phyloP scores from a whole-genome alignment of 805 yeast species.

The Ogataea polymorpha region DNA sequence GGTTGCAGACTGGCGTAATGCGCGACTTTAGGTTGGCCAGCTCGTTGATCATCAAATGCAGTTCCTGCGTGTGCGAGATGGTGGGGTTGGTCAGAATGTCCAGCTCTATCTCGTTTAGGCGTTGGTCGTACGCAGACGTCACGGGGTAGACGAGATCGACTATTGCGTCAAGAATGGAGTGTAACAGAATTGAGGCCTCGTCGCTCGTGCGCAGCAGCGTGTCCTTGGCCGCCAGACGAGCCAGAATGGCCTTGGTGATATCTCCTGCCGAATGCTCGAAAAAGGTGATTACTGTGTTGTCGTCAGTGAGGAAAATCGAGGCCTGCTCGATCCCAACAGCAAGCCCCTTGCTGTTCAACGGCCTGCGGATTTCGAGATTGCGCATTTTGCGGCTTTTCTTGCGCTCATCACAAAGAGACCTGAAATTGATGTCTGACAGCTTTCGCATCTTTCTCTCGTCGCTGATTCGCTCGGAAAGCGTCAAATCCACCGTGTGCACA shows the following conservation, averaged over 20 bases:
- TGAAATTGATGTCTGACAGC: slow-evolving; percentile 33
- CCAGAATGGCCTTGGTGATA: slow-evolving; percentile 48
- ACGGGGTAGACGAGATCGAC: slow-evolving; percentile 55
- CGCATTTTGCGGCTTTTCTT: slow-evolving; percentile 23
- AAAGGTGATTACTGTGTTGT: slow-evolving; percentile 49
- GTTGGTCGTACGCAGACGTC: slow-evolving; percentile 46
- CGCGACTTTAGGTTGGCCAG: slow-evolving; percentile 44
- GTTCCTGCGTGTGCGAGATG: slow-evolving; percentile 46
- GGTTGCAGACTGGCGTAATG: slow-evolving; percentile 45
- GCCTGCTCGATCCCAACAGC: slow-evolving; percentile 56
- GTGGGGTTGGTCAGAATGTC: slow-evolving; percentile 50
- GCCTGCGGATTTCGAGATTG: slow-evolving; percentile 40
- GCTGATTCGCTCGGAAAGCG: slow-evolving; percentile 22
- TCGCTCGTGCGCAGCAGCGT: slow-evolving; percentile 49
- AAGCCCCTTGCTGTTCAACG: slow-evolving; percentile 40
- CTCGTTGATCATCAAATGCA: slow-evolving; percentile 54
- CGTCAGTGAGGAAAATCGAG: slow-evolving; percentile 44
- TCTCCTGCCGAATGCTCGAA: slow-evolving; percentile 56
- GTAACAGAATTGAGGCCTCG: slow-evolving; percentile 51
- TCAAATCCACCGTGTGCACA: background rate
- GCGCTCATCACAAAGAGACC: slow-evolving; percentile 10
- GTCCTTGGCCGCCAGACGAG: slow-evolving; percentile 42
- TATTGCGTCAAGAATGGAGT: slow-evolving; percentile 51
- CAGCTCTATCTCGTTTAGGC: slow-evolving; percentile 48
- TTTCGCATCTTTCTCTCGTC: slow-evolving; percentile 30